phyloP scores from a whole-genome alignment of 2,329 filamentous ascomycete species.

The Macrophomina tecta region DNA sequence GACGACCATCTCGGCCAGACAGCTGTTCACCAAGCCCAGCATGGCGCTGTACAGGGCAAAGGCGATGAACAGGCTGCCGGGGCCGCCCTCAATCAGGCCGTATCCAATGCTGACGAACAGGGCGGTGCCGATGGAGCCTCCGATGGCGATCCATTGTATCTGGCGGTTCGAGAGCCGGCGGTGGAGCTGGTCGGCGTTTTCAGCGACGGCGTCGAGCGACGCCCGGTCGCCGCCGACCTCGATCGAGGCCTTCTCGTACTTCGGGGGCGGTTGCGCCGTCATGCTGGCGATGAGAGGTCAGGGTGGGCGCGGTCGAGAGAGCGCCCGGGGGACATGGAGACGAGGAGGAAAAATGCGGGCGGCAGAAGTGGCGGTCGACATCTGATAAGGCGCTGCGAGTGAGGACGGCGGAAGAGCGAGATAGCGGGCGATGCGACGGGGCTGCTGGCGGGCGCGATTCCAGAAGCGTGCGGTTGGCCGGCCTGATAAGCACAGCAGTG shows the following conservation, averaged over 20 bases:
- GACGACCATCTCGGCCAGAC: constrained; percentile 65
- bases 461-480: background rate
- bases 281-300: background rate
- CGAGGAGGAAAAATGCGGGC: background rate
- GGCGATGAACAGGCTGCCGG: constrained; percentile 63
- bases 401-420: background rate
- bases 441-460: background rate
- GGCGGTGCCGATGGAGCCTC: constrained; percentile 50
- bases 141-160: constrained; percentile 50
- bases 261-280: background rate
- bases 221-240: background rate
- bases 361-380: background rate
- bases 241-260: background rate
- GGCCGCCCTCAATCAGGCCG: constrained; percentile 58
- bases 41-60: constrained; percentile 60
- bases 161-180: constrained; percentile 48
- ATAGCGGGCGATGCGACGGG: constrained; percentile 1
- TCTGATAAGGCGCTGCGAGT: background rate
- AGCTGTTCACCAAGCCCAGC: constrained; percentile 62
- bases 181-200: constrained; percentile 44
- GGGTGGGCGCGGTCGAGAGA: background rate
- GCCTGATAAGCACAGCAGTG: background rate
- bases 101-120: constrained; percentile 68
- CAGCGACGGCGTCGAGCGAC: background rate
- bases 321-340: background rate